phyloP scores from a whole-genome alignment of 495 filamentous ascomycete genomes.

The Podospora conica region DNA sequence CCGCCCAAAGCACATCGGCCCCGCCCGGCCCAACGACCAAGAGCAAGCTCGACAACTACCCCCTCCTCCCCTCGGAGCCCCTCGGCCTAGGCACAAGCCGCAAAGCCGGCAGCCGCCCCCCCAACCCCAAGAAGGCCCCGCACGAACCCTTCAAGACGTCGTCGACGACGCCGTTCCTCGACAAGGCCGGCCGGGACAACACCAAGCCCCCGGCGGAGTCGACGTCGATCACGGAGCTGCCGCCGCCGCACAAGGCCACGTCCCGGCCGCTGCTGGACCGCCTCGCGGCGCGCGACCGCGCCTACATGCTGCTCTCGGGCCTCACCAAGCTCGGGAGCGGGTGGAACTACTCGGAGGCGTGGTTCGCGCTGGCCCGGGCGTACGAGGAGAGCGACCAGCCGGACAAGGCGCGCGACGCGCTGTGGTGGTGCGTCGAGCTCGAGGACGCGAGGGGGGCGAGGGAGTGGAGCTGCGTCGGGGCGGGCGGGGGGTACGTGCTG shows the following conservation, averaged over 20 bases:
- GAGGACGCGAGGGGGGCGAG: conserved; percentile 61
- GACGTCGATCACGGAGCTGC: conserved; percentile 22
- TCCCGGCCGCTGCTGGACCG: conserved; percentile 63
- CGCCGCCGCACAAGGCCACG: conserved; percentile 41
- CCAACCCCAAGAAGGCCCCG: not conserved
- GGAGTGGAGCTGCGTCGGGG: conserved; percentile 49
- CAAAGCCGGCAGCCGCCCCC: conserved; percentile 2
- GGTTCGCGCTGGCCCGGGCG: conserved; percentile 78
- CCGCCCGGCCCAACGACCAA: not conserved
- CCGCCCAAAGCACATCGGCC: not conserved
- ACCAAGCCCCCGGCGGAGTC: not conserved
- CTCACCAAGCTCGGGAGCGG: conserved; percentile 80
- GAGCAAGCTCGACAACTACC: conserved; percentile 14
- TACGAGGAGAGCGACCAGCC: conserved; percentile 78
- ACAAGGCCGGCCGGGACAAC: not conserved
- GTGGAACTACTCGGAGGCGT: conserved; percentile 92
- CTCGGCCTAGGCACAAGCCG: conserved; percentile 32
- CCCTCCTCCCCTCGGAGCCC: conserved; percentile 32
- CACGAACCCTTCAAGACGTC: conserved; percentile 1
- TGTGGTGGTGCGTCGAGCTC: conserved; percentile 73
- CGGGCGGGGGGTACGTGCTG: conserved; percentile 52
- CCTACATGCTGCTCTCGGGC: conserved; percentile 69
- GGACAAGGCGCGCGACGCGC: conserved; percentile 70
- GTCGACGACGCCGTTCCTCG: conserved; percentile 8
- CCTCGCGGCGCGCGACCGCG: conserved; percentile 79